Evolutionary conservation across 768 basidiomycete species (phyloP).

Genomic region (Suillus sp.): DNA sequence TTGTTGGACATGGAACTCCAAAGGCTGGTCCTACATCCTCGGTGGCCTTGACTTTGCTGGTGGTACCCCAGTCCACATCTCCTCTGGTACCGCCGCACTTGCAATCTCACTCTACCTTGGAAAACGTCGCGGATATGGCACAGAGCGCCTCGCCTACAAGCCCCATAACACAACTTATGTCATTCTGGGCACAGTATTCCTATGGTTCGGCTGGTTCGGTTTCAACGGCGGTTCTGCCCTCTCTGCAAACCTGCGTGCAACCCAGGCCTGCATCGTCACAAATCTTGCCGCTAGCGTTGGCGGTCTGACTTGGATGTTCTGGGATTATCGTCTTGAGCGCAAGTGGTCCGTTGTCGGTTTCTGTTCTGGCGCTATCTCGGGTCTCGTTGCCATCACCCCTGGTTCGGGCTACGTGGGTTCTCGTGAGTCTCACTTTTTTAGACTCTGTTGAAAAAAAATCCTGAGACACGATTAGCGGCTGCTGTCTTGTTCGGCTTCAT

Average conservation of each 20-base stretch:
- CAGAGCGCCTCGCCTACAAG: slow-evolving; percentile 87
- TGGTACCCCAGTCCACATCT: slow-evolving; percentile 96
- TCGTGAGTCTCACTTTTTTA: slow-evolving; percentile 44
- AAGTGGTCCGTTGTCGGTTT: slow-evolving; percentile 96
- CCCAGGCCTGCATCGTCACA: slow-evolving; percentile 89
- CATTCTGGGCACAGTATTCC: slow-evolving; percentile 88
- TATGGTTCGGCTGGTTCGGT: slow-evolving; percentile 97
- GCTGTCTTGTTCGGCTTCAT: slow-evolving; percentile 84
- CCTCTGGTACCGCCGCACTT: slow-evolving; percentile 88
- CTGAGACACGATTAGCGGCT: slow-evolving; percentile 51
- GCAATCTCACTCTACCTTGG: slow-evolving; percentile 92
- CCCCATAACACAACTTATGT: slow-evolving; percentile 95
- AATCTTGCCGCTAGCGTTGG: slow-evolving; percentile 91
- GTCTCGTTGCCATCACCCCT: slow-evolving; percentile 89
- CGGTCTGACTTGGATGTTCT: slow-evolving; percentile 90
- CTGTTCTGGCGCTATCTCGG: slow-evolving; percentile 92
- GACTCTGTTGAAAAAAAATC: not conserved
- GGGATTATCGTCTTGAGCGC: slow-evolving; percentile 91
- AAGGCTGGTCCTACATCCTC: slow-evolving; percentile 72
- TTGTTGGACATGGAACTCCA: slow-evolving; percentile 93
- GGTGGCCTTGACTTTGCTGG: slow-evolving; percentile 94
- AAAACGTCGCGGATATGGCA: slow-evolving; percentile 89
- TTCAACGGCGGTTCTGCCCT: slow-evolving; percentile 95
- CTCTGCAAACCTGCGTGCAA: slow-evolving; percentile 84
- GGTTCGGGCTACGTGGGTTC: slow-evolving; percentile 80